phyloP scores from a whole-genome alignment of 2,329 filamentous ascomycete species.

The Eutypella sp. region DNA sequence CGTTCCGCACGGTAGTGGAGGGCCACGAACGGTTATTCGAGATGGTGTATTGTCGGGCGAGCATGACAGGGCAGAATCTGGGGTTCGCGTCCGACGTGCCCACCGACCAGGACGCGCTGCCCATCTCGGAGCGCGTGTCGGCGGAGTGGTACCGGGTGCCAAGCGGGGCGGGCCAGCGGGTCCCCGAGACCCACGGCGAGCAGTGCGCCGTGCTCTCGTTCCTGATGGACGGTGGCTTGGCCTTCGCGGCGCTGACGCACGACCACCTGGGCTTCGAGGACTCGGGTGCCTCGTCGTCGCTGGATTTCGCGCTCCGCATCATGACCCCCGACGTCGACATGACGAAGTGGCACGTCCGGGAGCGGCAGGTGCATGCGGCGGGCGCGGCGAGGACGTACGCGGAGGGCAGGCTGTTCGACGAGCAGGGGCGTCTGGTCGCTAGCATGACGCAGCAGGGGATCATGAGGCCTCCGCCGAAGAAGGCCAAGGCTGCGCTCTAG shows the following conservation, averaged over 20 bases:
- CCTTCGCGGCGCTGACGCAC: slow-evolving; percentile 40
- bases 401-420: slow-evolving; percentile 41
- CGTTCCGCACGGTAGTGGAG: slow-evolving; percentile 21
- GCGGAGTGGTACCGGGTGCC: slow-evolving; percentile 37
- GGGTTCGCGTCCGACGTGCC: slow-evolving; percentile 32
- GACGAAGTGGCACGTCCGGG: slow-evolving; percentile 37
- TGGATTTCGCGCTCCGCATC: slow-evolving; percentile 47
- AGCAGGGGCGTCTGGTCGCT: slow-evolving; percentile 38
- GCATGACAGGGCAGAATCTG: slow-evolving; percentile 39
- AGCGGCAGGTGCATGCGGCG: slow-evolving; percentile 33
- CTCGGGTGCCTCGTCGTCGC: slow-evolving; percentile 35
- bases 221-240: slow-evolving; percentile 38
- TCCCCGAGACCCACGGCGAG: slow-evolving; percentile 12
- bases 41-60: slow-evolving; percentile 30
- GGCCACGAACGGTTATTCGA: slow-evolving; percentile 29
- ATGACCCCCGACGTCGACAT: slow-evolving; percentile 35
- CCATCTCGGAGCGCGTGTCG: slow-evolving; percentile 30
- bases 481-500: too few species aligned
- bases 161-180: background rate
- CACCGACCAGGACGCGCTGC: slow-evolving; percentile 32
- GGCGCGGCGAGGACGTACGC: slow-evolving; percentile 38
- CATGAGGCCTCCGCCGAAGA: slow-evolving; percentile 18
- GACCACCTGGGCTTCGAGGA: slow-evolving; percentile 39
- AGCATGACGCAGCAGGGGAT: slow-evolving; percentile 44
- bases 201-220: slow-evolving; percentile 36